phyloP scores from a whole-genome alignment of 164 flowering plant genomes.

The Platanus orientalis region DNA sequence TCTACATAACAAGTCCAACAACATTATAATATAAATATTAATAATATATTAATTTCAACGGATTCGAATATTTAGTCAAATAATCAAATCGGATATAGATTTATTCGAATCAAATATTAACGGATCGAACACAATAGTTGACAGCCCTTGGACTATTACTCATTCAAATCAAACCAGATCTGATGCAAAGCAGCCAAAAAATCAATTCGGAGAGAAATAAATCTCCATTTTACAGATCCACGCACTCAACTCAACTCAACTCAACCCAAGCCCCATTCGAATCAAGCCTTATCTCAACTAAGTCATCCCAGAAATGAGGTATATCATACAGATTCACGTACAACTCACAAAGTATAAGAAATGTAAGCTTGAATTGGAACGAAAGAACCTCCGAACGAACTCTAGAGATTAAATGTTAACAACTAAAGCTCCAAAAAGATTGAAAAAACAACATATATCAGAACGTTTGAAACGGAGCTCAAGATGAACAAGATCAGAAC shows the following conservation, averaged over 20 bases:
- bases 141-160: background rate
- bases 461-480: background rate
- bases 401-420: background rate
- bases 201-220: background rate
- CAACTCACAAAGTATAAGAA: background rate
- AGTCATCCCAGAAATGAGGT: too few relatives aligned
- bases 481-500: background rate
- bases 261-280: too few relatives aligned
- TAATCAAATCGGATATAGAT: too few relatives aligned
- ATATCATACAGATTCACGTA: conserved; percentile 1
- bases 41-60: background rate
- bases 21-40: too few relatives aligned
- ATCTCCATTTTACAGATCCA: background rate
- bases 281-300: too few relatives aligned
- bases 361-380: conserved; percentile 2
- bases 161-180: conserved; percentile 13
- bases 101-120: too few relatives aligned
- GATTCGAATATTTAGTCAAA: too few relatives aligned
- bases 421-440: background rate
- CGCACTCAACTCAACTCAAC: too few relatives aligned
- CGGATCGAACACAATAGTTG: background rate
- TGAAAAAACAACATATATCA: background rate
- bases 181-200: background rate
- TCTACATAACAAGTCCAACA: too few relatives aligned
- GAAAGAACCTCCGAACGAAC: background rate